A percentile compares a stretch with the other conserved stretches of the same genome.
phyloP scores from a whole-genome alignment of 1,139 yeast genomes.

The Kurtzmaniella quercitrusa region DNA sequence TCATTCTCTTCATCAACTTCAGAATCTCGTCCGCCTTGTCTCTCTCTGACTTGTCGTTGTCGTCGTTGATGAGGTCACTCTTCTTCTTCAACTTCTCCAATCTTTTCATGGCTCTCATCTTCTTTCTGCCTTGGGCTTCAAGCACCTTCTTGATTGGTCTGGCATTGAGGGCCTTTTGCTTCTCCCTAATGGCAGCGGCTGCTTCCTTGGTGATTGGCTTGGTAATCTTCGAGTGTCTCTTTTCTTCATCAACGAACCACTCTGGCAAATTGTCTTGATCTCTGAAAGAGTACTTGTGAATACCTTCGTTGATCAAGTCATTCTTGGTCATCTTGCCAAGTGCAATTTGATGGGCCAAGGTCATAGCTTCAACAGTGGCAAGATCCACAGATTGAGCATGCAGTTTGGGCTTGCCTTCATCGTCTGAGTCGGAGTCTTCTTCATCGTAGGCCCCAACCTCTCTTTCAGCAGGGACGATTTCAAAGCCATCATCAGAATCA shows the following conservation, averaged over 20 bases:
- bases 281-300: slow-evolving; percentile 86
- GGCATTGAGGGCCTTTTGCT: slow-evolving; percentile 85
- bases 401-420: slow-evolving; percentile 31
- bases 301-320: slow-evolving; percentile 85
- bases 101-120: slow-evolving; percentile 86
- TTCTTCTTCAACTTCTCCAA: slow-evolving; percentile 91
- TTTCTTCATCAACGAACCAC: slow-evolving; percentile 95
- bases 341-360: slow-evolving; percentile 93
- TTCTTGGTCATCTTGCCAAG: slow-evolving; percentile 80
- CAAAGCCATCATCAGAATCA: slow-evolving; percentile 35
- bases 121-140: slow-evolving; percentile 96
- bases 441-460: slow-evolving; percentile 11
- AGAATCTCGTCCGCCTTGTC: slow-evolving; percentile 94
- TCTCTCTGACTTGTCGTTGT: slow-evolving; percentile 77
- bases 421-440: slow-evolving; percentile 35
- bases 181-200: slow-evolving; percentile 84
- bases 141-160: slow-evolving; percentile 97
- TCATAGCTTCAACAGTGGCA: slow-evolving; percentile 96
- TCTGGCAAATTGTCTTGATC: slow-evolving; percentile 88
- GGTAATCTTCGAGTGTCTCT: slow-evolving; percentile 74
- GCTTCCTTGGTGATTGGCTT: slow-evolving; percentile 98
- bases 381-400: slow-evolving; percentile 69
- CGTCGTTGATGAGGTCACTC: slow-evolving; percentile 88
- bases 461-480: slow-evolving; percentile 46
- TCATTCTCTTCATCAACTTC: slow-evolving; percentile 75